Evolutionary conservation across 2,329 filamentous ascomycete species (phyloP), one percentile per base, ranked within the genome.

Genomic region (Xylaria sp.): DNA sequence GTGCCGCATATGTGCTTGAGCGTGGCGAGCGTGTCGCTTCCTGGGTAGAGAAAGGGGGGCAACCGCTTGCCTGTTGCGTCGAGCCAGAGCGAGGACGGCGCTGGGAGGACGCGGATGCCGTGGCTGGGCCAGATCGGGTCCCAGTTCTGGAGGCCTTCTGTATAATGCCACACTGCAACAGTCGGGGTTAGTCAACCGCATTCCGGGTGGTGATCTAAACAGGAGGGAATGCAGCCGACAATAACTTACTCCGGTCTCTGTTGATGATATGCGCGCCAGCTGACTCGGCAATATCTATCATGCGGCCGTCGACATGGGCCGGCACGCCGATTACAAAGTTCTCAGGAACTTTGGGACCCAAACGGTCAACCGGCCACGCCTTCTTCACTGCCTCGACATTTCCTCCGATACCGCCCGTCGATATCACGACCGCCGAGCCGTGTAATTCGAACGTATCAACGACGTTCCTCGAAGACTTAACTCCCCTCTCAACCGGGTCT

Each of bases 241-340:
- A 55, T 4, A 8, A 64, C 65, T 67, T 57, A 64, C 65, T 89
- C 50, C 88, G 80, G 73, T 90, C 88, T 57, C 84, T 82, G 77
- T 90, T 90, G 79, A 90, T 81, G 67, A 89, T 73, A 65, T 82
- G 80, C 1, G 85, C 88, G 9, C 88, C 88, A 1, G 80, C 82
- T 0, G 73, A 61, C 74, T 88, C 83, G 2, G 86, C 77, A 59
- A 90, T 89, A 41, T 79, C 83, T 52, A 90, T 84, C 86, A 89
- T 89, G 60, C 87, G 84, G 2, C 88, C 88, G 70, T 90, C 88
- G n/a, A 90, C 88, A 70, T 90, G 87, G 0, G 86, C 86, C 0
- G 88, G 88, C 2, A 90, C 88, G 8, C 88, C 88, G 15, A 88
- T 75, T 48, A 90, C 86, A 69, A 90, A 88, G 68, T 80, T 81